phyloP scores from a whole-genome alignment of 2,329 filamentous ascomycete species.

The Didymella glomerata region DNA sequence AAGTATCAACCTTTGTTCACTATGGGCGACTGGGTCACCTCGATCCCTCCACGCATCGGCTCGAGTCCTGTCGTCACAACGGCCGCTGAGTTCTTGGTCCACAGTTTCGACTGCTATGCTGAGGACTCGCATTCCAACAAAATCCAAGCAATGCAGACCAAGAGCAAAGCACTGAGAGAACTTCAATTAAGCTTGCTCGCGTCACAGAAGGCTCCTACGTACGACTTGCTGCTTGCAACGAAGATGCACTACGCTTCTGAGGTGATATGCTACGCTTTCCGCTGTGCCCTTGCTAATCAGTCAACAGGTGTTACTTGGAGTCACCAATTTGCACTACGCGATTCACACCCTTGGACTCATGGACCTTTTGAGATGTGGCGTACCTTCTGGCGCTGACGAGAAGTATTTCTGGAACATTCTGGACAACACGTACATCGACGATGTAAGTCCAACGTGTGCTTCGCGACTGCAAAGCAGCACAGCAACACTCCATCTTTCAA shows the following conservation, averaged over 20 bases:
- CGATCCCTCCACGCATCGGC: slow-evolving; percentile 7
- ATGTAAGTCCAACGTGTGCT: background rate
- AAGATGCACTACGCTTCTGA: slow-evolving; percentile 18
- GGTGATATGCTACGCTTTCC: background rate
- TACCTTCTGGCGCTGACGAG: background rate
- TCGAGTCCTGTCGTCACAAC: slow-evolving; percentile 6
- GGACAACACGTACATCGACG: slow-evolving; percentile 17
- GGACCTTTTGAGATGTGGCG: slow-evolving; percentile 5
- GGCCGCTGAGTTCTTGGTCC: slow-evolving; percentile 10
- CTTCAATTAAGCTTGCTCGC: background rate
- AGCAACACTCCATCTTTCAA: background rate
- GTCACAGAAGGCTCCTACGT: background rate
- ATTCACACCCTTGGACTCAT: slow-evolving; percentile 13
- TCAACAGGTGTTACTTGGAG: slow-evolving; percentile 7
- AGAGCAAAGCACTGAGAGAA: slow-evolving; percentile 4
- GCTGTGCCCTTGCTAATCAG: background rate
- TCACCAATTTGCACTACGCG: slow-evolving; percentile 11
- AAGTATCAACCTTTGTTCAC: background rate
- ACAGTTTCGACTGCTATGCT: background rate
- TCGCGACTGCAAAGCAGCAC: background rate
- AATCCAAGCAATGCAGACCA: background rate
- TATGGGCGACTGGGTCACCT: slow-evolving; percentile 15
- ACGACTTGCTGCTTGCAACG: slow-evolving; percentile 5
- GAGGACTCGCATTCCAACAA: slow-evolving; percentile 2
- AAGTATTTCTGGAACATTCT: slow-evolving; percentile 11